phyloP scores from a whole-genome alignment of 805 yeast species.

The Candida ortonii region DNA sequence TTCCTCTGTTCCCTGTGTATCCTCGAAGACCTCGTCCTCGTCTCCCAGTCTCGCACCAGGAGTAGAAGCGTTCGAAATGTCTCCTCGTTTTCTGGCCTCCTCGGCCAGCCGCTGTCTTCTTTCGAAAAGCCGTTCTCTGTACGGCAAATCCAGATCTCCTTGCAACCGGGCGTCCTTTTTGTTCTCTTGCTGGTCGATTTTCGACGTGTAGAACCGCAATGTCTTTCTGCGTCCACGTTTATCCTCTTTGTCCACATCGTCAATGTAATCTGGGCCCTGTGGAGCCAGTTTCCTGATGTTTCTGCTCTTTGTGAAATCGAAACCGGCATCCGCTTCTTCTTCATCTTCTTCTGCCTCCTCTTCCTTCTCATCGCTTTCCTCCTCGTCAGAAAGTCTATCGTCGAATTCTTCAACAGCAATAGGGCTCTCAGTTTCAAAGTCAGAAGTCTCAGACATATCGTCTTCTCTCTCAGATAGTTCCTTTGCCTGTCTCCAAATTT shows the following conservation, averaged over 20 bases:
- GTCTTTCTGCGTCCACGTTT: constrained; percentile 76
- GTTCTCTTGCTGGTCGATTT: constrained; percentile 80
- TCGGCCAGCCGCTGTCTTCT: constrained; percentile 83
- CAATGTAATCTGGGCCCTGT: constrained; percentile 61
- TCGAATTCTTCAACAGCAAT: constrained; percentile 22
- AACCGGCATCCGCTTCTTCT: constrained; percentile 40
- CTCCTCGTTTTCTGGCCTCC: constrained; percentile 86
- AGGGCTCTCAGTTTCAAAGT: constrained; percentile 18
- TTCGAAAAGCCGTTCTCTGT: constrained; percentile 84
- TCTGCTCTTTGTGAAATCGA: constrained; percentile 55
- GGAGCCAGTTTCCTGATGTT: constrained; percentile 39
- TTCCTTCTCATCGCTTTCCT: constrained; percentile 13
- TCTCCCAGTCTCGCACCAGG: constrained; percentile 56
- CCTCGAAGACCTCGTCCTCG: constrained; percentile 49
- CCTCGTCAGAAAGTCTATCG: constrained; percentile 21
- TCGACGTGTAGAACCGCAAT: constrained; percentile 93
- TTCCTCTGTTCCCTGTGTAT: constrained; percentile 38
- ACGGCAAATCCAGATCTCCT: constrained; percentile 92
- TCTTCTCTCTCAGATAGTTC: constrained; percentile 35
- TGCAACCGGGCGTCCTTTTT: constrained; percentile 57
- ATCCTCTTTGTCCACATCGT: constrained; percentile 83
- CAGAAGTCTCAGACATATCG: constrained; percentile 23
- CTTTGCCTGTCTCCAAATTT: constrained; percentile 84
- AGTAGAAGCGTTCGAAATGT: constrained; percentile 39
- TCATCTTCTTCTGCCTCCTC: constrained; percentile 19